Evolutionary conservation across 2,329 filamentous ascomycete species (phyloP).

Genomic region (Hirsutella rhossiliensis): DNA sequence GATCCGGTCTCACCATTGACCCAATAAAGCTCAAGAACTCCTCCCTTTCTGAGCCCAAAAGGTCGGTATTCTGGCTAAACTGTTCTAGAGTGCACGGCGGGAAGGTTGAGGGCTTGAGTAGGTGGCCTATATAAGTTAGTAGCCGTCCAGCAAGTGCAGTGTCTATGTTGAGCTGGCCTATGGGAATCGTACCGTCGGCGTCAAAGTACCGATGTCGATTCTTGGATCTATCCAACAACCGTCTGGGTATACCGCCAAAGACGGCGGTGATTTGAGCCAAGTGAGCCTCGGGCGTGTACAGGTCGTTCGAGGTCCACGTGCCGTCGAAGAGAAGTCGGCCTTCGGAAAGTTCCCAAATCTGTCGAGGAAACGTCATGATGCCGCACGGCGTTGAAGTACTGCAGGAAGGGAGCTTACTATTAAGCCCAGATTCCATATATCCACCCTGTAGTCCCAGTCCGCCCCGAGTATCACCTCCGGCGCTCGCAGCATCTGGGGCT

Average conservation of each 20-base stretch:
- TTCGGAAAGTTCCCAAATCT: slow-evolving; percentile 9
- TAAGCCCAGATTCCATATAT: slow-evolving; percentile 12
- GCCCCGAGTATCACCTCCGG: slow-evolving; percentile 15
- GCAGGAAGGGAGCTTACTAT: slow-evolving; percentile 2
- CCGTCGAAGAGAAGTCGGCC: slow-evolving; percentile 12
- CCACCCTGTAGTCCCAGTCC: slow-evolving; percentile 11
- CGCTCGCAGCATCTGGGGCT: slow-evolving; percentile 11
- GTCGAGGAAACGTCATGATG: neutral
- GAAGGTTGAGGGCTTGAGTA: slow-evolving; percentile 5
- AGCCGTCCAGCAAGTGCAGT: neutral
- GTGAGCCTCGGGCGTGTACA: slow-evolving; percentile 12
- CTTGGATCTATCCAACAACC: slow-evolving; percentile 4
- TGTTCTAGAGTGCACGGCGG: slow-evolving; percentile 3
- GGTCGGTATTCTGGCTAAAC: slow-evolving; percentile 2
- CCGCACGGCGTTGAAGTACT: neutral
- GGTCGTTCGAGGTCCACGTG: slow-evolving; percentile 6
- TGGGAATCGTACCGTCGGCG: slow-evolving; percentile 1
- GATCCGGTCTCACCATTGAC: too few relatives aligned
- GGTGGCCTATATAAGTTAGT: slow-evolving; percentile 3
- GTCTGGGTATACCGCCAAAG: slow-evolving; percentile 8
- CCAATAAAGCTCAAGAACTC: slow-evolving; percentile 2
- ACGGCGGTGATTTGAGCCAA: slow-evolving; percentile 12
- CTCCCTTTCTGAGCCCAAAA: slow-evolving; percentile 1
- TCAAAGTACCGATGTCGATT: slow-evolving; percentile 4
- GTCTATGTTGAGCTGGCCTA: neutral